These are phyloP conservation scores for Podaxis sp. DNA, from an alignment of 768 basidiomycete species.

Conservation along the genomic window DNA sequence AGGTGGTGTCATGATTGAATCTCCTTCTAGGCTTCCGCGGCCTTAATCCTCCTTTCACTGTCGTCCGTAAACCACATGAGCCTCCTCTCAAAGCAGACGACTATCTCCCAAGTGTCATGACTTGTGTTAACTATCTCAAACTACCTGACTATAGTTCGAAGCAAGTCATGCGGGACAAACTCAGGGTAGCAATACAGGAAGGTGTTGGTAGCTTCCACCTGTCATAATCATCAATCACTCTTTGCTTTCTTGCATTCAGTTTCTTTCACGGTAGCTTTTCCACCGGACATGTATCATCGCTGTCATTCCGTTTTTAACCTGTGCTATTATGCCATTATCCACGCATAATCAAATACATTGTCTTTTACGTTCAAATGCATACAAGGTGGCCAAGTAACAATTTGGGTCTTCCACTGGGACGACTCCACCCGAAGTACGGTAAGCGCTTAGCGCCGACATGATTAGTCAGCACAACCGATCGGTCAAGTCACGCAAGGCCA, in stretches of 20 bases:
- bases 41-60: conserved; percentile 90
- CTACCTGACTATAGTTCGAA: conserved; percentile 93
- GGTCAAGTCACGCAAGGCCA: not conserved
- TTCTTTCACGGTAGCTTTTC: conserved; percentile 1
- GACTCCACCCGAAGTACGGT: not conserved
- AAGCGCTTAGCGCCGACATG: not conserved
- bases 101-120: conserved; percentile 97
- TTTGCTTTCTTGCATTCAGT: conserved; percentile 16
- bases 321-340: conserved; percentile 6
- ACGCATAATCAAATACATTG: conserved; percentile 5
- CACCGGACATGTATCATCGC: conserved; percentile 15
- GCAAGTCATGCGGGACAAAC: conserved; percentile 79
- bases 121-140: conserved; percentile 96
- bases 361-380: not conserved
- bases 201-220: conserved; percentile 97
- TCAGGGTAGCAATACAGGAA: conserved; percentile 85
- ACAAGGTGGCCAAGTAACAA: not conserved
- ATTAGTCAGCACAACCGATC: not conserved
- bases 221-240: conserved; percentile 52
- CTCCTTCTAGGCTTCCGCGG: conserved; percentile 79
- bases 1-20: not conserved
- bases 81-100: conserved; percentile 88
- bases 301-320: conserved; percentile 5
- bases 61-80: conserved; percentile 96
- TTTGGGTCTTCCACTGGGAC: not conserved